phyloP scores from a whole-genome alignment of 1,284 basidiomycete genomes.

The Pterula multifida region DNA sequence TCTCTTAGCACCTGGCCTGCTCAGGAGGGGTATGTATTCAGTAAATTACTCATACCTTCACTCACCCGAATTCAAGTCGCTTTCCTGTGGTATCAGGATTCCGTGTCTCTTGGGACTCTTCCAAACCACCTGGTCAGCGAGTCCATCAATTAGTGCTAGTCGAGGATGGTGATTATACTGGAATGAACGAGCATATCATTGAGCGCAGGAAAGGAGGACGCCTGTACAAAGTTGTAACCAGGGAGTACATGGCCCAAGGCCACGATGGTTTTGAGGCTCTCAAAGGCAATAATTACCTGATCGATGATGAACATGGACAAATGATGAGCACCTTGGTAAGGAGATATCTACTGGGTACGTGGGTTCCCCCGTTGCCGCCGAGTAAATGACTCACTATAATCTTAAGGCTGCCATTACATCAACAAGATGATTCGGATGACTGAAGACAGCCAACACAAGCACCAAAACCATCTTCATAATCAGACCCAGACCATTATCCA shows the following conservation, averaged over 20 bases:
- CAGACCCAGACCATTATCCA: neutral
- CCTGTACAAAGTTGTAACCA: conserved; percentile 67
- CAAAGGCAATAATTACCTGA: conserved; percentile 53
- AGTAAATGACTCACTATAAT: too few species aligned
- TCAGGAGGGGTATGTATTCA: conserved; percentile 66
- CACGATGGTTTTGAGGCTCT: conserved; percentile 76
- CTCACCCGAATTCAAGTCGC: conserved; percentile 36
- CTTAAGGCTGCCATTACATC: conserved; percentile 53
- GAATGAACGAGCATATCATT: conserved; percentile 24
- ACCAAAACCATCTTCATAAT: neutral
- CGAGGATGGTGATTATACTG: conserved; percentile 29
- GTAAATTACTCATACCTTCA: neutral
- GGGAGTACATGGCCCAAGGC: conserved; percentile 67
- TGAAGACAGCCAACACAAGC: conserved; percentile 8
- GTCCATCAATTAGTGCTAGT: conserved; percentile 64
- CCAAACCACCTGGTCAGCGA: conserved; percentile 54
- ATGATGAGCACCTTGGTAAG: conserved; percentile 76
- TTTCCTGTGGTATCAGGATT: conserved; percentile 88
- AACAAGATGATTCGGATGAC: conserved; percentile 40
- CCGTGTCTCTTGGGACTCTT: conserved; percentile 80
- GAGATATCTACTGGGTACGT: conserved; percentile 71
- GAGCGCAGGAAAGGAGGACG: conserved; percentile 38
- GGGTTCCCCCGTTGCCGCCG: conserved; percentile 13
- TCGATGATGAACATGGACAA: conserved; percentile 80
- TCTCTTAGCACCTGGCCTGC: conserved; percentile 75